Evolutionary conservation across 139 green algal genomes (phyloP), one percentile per base, ranked within the genome.

Genomic region (Asterochloris sp.): DNA sequence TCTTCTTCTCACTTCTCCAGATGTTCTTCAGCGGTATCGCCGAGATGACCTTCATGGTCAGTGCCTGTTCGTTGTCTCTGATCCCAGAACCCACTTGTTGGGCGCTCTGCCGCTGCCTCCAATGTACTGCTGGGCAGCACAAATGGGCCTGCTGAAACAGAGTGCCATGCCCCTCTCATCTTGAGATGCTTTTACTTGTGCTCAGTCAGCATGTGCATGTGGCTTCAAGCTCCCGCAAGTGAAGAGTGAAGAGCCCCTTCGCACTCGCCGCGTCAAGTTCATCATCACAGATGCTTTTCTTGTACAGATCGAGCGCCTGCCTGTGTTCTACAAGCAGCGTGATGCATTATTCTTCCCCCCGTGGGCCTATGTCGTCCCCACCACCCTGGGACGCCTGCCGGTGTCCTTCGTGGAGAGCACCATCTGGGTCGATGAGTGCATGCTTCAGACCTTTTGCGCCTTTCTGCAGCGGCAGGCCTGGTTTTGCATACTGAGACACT

Each of bases 251-350:
- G 16, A 10, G 66, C 69, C 69, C 16, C 24, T 38, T 75, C 21
- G n/a, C 38, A 76, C 8, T 76, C 38, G 6, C 6, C 6, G 38
- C 38, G 38, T 6, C 38, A 54, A 6, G 38, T 54, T 54, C 38
- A 54, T n/a, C n/a, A 6, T 54, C 38, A 77, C 2, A 77, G 15
- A 29, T 21, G n/a, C n/a, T 74, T 1, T 79, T 69, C 15, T 19
- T 11, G 28, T 82, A 78, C 83, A 86, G 83, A 54, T 83, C n/a
- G 38, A 73, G 27, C 67, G 26, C 0, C 69, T 83, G 28, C 78
- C 28, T n/a, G 83, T 86, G 0, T 94, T 90, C 73, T 94, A 87
- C 82, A 92, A 81, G 82, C 90, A 94, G 78, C 81, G 90, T 19
- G 73, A 85, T 12, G 82, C 86, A 71, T 67, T 83, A 26, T 87